Evolutionary conservation across 192 early-diverging fungal genomes (phyloP), one percentile per base, ranked within the genome.

Genomic region (Fimicolochytrium jonesii): DNA sequence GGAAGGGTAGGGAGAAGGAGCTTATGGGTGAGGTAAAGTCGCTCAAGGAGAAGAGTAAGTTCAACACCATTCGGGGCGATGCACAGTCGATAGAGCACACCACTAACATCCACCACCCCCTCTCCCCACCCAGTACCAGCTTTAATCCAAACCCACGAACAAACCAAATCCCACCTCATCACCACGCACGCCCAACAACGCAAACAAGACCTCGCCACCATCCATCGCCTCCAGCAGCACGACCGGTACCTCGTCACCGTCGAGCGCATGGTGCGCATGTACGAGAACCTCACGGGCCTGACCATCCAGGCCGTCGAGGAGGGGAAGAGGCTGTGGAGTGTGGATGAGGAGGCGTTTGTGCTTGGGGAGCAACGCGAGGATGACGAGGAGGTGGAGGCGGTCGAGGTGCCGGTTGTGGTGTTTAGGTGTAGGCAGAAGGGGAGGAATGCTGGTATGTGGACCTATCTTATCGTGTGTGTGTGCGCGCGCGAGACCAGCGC

Each of bases 241-340:
- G 73, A 75, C 50, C 53, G 56, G 6, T 75, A 70, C 57, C 42
- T 67, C 4, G 48, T 59, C 30, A 67, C 54, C 1, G 53, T 75
- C 5, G 73, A 75, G 46, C 64, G 73, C 29, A 70, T 62, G 68
- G 56, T 75, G 10, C 57, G 68, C 15, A 70, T 75, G 65, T 70
- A 67, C 33, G 73, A 75, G 43, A 65, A 70, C 25, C 44, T 75
- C 17, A 67, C 73, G 30, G 57, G 66, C 6, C 47, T 70, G 11
- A 66, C 65, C 20, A 70, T 75, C 35, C 59, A 70, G 56, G 45
- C 48, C 11, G 73, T 70, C 10, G 61, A 75, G 46, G 73, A 75
- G 43, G 56, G 36, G 28, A 13, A 26, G 15, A 15, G 62, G 29
- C 25, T 36, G 20, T 36, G 43, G 23, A 29, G 18, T 13, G 49